Evolutionary conservation across 108 stramenopile species (phyloP).

Genomic region (Nitzschia putrida): DNA sequence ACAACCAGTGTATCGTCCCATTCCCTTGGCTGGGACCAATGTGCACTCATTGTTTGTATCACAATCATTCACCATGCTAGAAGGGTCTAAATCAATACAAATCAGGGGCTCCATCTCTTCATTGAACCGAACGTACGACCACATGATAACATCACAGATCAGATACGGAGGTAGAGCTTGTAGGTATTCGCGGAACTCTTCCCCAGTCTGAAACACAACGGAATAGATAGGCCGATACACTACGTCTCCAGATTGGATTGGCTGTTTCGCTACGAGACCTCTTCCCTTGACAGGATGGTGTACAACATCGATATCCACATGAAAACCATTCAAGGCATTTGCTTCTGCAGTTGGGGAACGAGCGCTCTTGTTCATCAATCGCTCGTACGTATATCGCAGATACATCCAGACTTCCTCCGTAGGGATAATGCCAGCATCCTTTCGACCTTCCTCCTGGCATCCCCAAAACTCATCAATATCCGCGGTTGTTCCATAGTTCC

Average conservation of each 20-base stretch:
- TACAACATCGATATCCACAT: background rate
- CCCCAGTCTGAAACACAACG: constrained; percentile 8
- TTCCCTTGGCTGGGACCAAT: background rate
- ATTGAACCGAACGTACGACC: constrained; percentile 21
- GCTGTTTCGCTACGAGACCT: constrained; percentile 12
- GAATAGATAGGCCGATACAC: constrained; percentile 16
- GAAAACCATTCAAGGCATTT: constrained; percentile 12
- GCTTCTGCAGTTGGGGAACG: constrained; percentile 5
- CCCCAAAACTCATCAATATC: background rate
- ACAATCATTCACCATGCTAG: background rate
- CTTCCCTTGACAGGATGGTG: background rate
- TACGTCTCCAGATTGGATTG: constrained; percentile 10
- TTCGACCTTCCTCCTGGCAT: background rate
- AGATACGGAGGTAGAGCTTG: constrained; percentile 7
- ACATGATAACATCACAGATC: constrained; percentile 27
- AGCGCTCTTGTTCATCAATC: background rate
- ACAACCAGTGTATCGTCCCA: constrained; percentile 5
- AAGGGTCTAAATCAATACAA: constrained; percentile 22
- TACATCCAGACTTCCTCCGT: constrained; percentile 11
- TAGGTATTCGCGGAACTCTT: constrained; percentile 20
- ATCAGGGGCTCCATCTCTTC: background rate
- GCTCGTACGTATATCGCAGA: constrained; percentile 9
- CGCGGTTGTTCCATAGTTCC: background rate
- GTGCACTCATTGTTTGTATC: constrained; percentile 4
- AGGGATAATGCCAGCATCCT: constrained; percentile 1